Base-by-base conservation (phyloP, 1,284 basidiomycete species). In the Microbotryum violaceum region DNA sequence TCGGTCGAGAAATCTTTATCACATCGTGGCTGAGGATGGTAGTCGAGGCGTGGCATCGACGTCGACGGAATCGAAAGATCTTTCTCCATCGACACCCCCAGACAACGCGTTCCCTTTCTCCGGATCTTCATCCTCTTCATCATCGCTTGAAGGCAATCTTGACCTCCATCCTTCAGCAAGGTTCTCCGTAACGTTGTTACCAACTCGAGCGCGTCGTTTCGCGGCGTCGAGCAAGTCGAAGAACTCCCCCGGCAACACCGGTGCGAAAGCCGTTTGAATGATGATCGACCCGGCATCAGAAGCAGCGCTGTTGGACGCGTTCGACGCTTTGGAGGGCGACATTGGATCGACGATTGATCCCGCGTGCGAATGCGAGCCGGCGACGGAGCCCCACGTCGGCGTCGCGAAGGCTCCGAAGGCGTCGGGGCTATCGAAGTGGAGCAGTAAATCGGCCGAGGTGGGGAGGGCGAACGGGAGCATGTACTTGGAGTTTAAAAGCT, bases 391-490 rank as follows among this genome's bases (percentile, higher is more conserved):
- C 7, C 44, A 6, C 29, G 46, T 45, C 14, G 42, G 33, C 3
- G 44, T 21, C 5, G 66, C 61, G 47, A 66, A 66, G 6, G 67
- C 62, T 6, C 67, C 67, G 31, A 68, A 68, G 12, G 65, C 65
- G 9, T 61, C 64, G 5, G 58, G 57, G 20, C 33, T 18, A 44
- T 54, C 47, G 20, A 63, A 61, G 59, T 60, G 56, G 61, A 69
- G 31, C 52, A 69, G 61, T 57, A 67, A 49, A 21, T 64, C 61
- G 23, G 65, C 58, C 1, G 65, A 59, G 9, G 62, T 59, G 2
- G 67, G 67, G 20, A 69, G 54, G 12, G 67, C 65, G 56, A 69
- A 67, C 3, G 67, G 67, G 5, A 68, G 64, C 67, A 69, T 69
- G 54, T 60, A 64, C 27, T 65, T 54, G 23, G 67, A 69, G 37